Conservation (phyloP, 352 stramenopile genomes). For the Phytophthora pini region DNA sequence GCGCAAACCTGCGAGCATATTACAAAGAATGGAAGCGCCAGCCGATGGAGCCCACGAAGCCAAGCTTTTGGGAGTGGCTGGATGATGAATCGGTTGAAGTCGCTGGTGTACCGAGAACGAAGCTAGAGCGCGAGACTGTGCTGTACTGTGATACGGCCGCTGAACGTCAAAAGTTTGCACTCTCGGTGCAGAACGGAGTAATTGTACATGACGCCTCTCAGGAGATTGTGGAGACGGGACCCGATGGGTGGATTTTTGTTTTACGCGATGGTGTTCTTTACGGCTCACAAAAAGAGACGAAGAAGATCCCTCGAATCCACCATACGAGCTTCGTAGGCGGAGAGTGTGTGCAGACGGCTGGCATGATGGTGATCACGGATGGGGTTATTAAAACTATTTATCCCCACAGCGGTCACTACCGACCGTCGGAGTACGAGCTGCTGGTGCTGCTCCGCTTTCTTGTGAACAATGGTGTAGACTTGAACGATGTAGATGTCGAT, state of each 20-base stretch:
- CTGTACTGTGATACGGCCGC: conserved; percentile 93
- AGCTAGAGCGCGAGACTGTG: conserved; percentile 96
- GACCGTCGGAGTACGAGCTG: conserved; percentile 95
- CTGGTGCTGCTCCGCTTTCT: conserved; percentile 95
- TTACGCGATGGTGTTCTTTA: conserved; percentile 95
- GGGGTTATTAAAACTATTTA: conserved; percentile 95
- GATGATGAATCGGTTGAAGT: conserved; percentile 88
- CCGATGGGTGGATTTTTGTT: conserved; percentile 98
- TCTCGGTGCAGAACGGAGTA: conserved; percentile 72
- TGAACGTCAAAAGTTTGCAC: conserved; percentile 90
- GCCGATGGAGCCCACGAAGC: conserved; percentile 65
- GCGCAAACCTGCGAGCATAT: conserved; percentile 97
- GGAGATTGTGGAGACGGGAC: conserved; percentile 90
- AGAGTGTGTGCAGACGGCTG: conserved; percentile 96
- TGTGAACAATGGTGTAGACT: conserved; percentile 89
- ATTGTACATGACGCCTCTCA: conserved; percentile 70
- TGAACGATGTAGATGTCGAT: conserved; percentile 93
- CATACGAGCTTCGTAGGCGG: conserved; percentile 98
- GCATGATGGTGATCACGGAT: conserved; percentile 95
- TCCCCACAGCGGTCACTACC: conserved; percentile 98
- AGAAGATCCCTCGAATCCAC: conserved; percentile 94
- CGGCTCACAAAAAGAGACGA: conserved; percentile 94
- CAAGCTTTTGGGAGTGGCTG: conserved; percentile 91
- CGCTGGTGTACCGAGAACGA: conserved; percentile 88
- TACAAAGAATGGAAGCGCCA: conserved; percentile 97